Conservation (phyloP, 495 filamentous ascomycete genomes). For the Daldinia loculata region DNA sequence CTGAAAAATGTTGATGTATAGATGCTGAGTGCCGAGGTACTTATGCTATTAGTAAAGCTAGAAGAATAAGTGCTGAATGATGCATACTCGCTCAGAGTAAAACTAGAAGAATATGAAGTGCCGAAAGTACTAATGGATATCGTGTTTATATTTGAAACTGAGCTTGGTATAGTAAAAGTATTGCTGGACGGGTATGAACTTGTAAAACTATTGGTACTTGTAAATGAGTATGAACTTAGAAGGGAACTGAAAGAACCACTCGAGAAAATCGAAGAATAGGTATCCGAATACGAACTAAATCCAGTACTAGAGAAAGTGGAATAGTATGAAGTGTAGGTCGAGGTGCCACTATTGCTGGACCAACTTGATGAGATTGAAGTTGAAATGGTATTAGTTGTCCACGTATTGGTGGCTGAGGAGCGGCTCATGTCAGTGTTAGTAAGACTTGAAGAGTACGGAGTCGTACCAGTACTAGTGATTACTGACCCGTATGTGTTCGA, state of each 20-base stretch:
- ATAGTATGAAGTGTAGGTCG: neutral
- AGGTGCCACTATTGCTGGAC: neutral
- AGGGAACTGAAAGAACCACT: neutral
- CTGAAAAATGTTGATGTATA: slow-evolving; percentile 8
- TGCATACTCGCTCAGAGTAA: no score
- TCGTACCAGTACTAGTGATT: slow-evolving; percentile 41
- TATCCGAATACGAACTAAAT: neutral
- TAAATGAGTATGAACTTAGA: slow-evolving; percentile 5
- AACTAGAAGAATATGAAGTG: slow-evolving; percentile 1
- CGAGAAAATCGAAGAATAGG: neutral
- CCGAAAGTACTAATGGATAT: slow-evolving; percentile 1
- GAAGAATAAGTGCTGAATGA: neutral
- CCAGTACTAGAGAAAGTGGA: no score
- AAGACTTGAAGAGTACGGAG: slow-evolving; percentile 42
- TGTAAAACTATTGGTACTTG: slow-evolving; percentile 2
- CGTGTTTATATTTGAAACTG: slow-evolving; percentile 1
- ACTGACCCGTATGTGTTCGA: slow-evolving; percentile 39
- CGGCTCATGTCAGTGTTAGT: slow-evolving; percentile 45
- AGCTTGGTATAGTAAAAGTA: slow-evolving; percentile 9
- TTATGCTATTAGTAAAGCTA: neutral
- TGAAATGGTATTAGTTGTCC: slow-evolving; percentile 20
- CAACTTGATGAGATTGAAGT: slow-evolving; percentile 12
- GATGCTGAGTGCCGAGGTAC: neutral
- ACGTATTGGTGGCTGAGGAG: slow-evolving; percentile 28
- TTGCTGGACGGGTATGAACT: slow-evolving; percentile 5